Evolutionary conservation across 2,329 filamentous ascomycete genomes (phyloP), one percentile per base, ranked within the genome.

Genomic region (Aspergillus latus): DNA sequence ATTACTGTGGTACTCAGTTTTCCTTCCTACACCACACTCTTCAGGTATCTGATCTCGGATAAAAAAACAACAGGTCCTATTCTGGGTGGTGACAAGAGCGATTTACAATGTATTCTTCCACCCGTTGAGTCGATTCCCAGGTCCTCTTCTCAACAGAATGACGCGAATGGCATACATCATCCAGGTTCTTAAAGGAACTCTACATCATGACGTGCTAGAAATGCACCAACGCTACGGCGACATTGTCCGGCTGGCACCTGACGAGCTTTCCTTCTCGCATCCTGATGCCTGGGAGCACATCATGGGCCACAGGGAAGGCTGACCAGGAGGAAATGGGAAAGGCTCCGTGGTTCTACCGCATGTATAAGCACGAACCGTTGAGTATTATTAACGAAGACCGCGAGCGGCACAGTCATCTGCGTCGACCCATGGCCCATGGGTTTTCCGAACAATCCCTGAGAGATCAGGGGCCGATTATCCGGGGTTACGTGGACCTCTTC

Each of bases 191-290:
- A 49, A 44, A 40, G 59, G 59, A 0, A 37, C 58, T 9, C 30
- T 45, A 5, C 16, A 54, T 13, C 8, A 42, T 28, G 57, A 54
- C 56, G 16, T 68, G 16, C 62, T 62, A 15, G 16, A 51, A 1
- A 59, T 71, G 1, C 68, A 70, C 37, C 55, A 59, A 8, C 44
- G 56, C n/a, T 69, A 69, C 37, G 68, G 68, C 3, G 60, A 68
- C 3, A 63, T 76, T 4, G 72, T 78, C 13, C 69, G 77, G 1
- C 69, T 76, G n/a, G 65, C 68, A 0, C 77, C 77, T 0, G 69
- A 70, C 37, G 67, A 76, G 30, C 61, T 79, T 2, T 73, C 67
- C 16, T 74, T 73, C 59, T 65, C 66, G 26, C 59, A 56, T 28
- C 58, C 64, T 5, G 52, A 62, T 4, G 68, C 66, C 15, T 74